Evolutionary conservation across 2,329 filamentous ascomycete genomes (phyloP).

Genomic region (Decorospora gaudefroyi): DNA sequence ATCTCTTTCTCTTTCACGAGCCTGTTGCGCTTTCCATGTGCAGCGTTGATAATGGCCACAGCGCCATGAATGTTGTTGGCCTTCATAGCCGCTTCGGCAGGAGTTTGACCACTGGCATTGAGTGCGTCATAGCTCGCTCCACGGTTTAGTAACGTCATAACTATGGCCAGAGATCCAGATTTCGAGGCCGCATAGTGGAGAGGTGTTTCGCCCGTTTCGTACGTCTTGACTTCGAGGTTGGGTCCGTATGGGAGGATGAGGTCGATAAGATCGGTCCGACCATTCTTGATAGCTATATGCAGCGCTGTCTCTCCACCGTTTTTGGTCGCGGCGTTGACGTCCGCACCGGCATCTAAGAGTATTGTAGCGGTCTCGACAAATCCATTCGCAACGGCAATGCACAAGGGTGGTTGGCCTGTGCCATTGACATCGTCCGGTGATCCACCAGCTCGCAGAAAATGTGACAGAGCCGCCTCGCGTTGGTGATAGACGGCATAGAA

Average conservation of each 20-base stretch:
- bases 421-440: constrained; percentile 32
- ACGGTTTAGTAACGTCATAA: constrained; percentile 32
- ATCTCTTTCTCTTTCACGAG: constrained; percentile 41
- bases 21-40: constrained; percentile 31
- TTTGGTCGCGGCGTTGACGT: constrained; percentile 27
- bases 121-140: constrained; percentile 36
- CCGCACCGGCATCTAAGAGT: constrained; percentile 36
- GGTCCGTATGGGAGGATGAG: constrained; percentile 30
- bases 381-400: constrained; percentile 36
- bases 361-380: constrained; percentile 32
- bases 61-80: constrained; percentile 36
- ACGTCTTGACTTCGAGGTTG: constrained; percentile 30
- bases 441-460: constrained; percentile 36
- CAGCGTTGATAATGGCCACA: constrained; percentile 39
- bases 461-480: constrained; percentile 40
- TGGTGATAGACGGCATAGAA: constrained; percentile 39
- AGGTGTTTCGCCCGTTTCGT: constrained; percentile 33
- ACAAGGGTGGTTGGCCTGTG: constrained; percentile 33
- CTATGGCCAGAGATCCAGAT: constrained; percentile 26
- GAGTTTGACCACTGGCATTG: constrained; percentile 26
- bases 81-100: constrained; percentile 37
- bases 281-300: constrained; percentile 38
- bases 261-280: constrained; percentile 32
- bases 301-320: constrained; percentile 37
- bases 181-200: constrained; percentile 42